Evolutionary conservation across 1,139 yeast species (phyloP), one percentile per base, ranked within the genome.

Genomic region (Candida pseudoviswanathii): DNA sequence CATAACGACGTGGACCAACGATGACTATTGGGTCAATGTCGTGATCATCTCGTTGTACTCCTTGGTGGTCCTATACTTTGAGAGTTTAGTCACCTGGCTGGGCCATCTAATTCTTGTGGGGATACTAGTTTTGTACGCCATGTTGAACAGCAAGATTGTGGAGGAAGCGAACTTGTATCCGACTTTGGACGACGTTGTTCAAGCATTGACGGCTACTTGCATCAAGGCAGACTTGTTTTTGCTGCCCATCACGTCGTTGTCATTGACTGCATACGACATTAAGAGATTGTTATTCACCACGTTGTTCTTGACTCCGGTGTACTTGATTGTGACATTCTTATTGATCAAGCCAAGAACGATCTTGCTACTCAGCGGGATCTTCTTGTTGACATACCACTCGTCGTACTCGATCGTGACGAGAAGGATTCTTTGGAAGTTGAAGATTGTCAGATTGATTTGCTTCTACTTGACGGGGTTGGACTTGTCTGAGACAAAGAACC

Each of bases 391-490:
- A 0, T 94, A 90, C 65, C 97, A 94, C 67, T 90, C 97, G 21
- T 76, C 89, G 29, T 89, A 90, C 77, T 84, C 91, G 34, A 75
- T 89, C 49, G 90, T 91, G 4, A 84, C 95, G 0, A 77, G 98
- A 55, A 84, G 85, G 51, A 76, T 92, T 54, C 69, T 91, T 44
- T 92, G 97, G 98, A 83, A 87, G 58, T 84, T 94, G 50, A 82
- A 87, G 60, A 60, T 83, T 9, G 82, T 89, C 3, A 78, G 97
- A 56, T 66, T 86, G 45, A 60, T 87, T 9, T 82, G 88, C 51
- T 91, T 90, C 64, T 89, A 90, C 62, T 71, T 89, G 49, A 92
- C 97, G 0, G 97, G 97, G 1, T 75, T 91, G 48, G 96, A 91
- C 69, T 86, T 90, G 63, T 84, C 86, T 58, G 86, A 70, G 51